A percentile compares a stretch with the other conserved stretches of the same genome.
These are phyloP conservation scores for Rhodamnia argentea DNA, from an alignment of 345 rosid species.

Conservation along the genomic window DNA sequence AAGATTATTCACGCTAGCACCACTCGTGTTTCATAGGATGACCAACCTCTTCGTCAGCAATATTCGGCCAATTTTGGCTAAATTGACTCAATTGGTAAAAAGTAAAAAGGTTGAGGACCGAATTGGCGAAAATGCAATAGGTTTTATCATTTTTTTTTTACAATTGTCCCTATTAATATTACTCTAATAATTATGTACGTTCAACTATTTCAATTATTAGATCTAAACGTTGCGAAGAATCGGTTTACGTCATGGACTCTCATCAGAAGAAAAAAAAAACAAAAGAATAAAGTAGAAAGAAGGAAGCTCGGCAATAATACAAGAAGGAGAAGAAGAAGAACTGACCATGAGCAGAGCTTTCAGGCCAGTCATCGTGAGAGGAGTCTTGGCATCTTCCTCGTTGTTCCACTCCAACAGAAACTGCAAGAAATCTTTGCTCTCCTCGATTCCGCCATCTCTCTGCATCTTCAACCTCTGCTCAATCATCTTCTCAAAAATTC, in stretches of 20 bases:
- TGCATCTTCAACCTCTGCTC: constrained; percentile 1
- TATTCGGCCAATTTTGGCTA: no score
- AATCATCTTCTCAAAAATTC: constrained; percentile 8
- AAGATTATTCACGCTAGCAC: no score
- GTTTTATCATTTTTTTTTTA: no score
- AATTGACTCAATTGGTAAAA: no score
- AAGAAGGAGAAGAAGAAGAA: not conserved
- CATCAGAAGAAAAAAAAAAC: no score
- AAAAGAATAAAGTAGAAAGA: no score
- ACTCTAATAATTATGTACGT: not conserved
- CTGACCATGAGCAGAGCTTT: constrained; percentile 21
- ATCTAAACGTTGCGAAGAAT: not conserved
- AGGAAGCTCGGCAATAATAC: not conserved
- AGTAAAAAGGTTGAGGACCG: no score
- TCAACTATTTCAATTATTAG: not conserved
- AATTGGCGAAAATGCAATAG: no score
- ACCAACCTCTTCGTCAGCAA: no score
- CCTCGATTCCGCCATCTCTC: not conserved
- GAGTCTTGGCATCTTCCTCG: constrained; percentile 19
- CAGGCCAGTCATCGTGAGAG: constrained; percentile 23
- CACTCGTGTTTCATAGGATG: no score
- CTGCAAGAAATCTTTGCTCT: constrained; percentile 21
- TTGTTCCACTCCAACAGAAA: constrained; percentile 8
- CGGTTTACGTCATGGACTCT: no score
- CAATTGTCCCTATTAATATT: not conserved